Percentiles rank a stretch among this genome's conserved stretches.
Conservation (phyloP, 2,329 filamentous ascomycete species). For the Pyrenochaeta sp. region DNA sequence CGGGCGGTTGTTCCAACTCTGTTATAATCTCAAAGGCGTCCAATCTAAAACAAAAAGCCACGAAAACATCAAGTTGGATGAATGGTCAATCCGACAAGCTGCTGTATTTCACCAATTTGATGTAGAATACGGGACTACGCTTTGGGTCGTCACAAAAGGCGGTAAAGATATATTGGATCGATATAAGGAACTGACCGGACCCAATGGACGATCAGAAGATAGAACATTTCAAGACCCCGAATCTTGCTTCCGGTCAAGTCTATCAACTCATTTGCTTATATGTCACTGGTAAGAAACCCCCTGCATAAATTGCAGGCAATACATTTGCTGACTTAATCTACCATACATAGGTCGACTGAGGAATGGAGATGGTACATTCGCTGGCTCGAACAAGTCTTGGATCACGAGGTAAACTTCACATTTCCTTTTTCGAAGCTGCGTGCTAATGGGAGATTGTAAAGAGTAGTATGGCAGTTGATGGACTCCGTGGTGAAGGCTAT, state of each 20-base stretch:
- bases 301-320: not conserved
- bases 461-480: conserved; percentile 25
- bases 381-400: conserved; percentile 49
- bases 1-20: conserved; percentile 49
- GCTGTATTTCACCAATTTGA: conserved; percentile 55
- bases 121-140: conserved; percentile 39
- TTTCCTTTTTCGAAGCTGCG: not conserved
- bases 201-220: conserved; percentile 42
- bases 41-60: conserved; percentile 11
- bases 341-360: conserved; percentile 37
- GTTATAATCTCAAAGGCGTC: conserved; percentile 46
- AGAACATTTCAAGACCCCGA: conserved; percentile 39
- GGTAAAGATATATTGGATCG: conserved; percentile 25
- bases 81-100: conserved; percentile 51
- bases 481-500: conserved; percentile 14
- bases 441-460: conserved; percentile 2
- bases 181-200: conserved; percentile 42
- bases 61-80: conserved; percentile 16
- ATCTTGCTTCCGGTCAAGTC: conserved; percentile 48
- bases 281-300: conserved; percentile 46
- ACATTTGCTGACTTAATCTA: not conserved
- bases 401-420: conserved; percentile 34
- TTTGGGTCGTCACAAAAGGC: conserved; percentile 56
- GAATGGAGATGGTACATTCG: conserved; percentile 55
- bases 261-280: conserved; percentile 50